Conservation (phyloP, 176 grass and related monocot genomes). For the Zea luxurians region DNA sequence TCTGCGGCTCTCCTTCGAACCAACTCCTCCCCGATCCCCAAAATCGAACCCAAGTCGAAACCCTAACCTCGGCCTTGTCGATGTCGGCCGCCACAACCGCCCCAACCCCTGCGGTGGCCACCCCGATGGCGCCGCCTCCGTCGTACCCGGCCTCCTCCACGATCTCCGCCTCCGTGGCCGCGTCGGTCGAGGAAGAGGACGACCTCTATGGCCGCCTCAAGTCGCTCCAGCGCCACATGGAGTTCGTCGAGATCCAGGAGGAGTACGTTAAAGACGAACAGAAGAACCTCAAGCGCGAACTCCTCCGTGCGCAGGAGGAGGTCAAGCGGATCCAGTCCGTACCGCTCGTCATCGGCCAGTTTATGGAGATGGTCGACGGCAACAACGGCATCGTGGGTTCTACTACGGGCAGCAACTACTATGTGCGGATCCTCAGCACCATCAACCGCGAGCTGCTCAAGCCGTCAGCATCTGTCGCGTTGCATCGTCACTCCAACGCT, state of each 20-base stretch:
- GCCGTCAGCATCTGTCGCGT: conserved; percentile 79
- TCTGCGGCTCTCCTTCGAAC: no score
- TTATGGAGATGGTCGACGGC: conserved; percentile 99
- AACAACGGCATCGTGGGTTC: conserved; percentile 98
- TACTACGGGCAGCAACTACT: conserved; percentile 96
- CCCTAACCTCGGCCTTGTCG: conserved; percentile 7
- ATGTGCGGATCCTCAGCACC: conserved; percentile 89
- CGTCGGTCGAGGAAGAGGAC: conserved; percentile 56
- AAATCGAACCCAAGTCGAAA: conserved; percentile 5
- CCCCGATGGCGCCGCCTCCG: conserved; percentile 33
- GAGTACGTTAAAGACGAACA: conserved; percentile 98
- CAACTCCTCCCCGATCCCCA: background rate
- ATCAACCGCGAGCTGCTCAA: conserved; percentile 96
- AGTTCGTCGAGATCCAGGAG: conserved; percentile 96
- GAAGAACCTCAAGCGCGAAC: conserved; percentile 97
- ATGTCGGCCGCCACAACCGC: conserved; percentile 50
- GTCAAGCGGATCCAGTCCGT: conserved; percentile 98
- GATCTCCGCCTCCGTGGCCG: background rate
- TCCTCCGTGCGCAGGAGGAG: conserved; percentile 93
- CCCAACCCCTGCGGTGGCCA: conserved; percentile 15
- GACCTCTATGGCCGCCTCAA: conserved; percentile 93
- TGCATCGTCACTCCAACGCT: conserved; percentile 90
- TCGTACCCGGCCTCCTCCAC: conserved; percentile 42
- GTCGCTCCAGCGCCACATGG: conserved; percentile 86
- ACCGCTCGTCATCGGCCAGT: conserved; percentile 95